phyloP scores from a whole-genome alignment of 2,329 filamentous ascomycete genomes.

The Epichloe bromicola region DNA sequence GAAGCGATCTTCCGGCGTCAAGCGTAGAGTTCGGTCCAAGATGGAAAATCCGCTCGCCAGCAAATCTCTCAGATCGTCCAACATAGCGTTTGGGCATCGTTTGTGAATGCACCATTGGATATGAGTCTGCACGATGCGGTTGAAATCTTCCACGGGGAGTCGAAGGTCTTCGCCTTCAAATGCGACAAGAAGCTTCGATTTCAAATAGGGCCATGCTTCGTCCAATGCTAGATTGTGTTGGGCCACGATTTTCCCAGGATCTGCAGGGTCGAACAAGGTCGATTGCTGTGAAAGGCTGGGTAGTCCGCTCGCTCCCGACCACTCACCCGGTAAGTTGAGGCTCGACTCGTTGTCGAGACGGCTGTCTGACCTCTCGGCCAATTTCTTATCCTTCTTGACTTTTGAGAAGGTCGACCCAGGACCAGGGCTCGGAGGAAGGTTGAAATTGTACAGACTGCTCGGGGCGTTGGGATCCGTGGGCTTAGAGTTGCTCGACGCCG shows the following conservation, averaged over 20 bases:
- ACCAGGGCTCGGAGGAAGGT: slow-evolving; percentile 60
- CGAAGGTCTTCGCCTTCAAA: slow-evolving; percentile 73
- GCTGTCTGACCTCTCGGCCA: slow-evolving; percentile 48
- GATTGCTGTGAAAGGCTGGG: slow-evolving; percentile 30
- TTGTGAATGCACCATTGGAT: slow-evolving; percentile 67
- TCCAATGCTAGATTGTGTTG: slow-evolving; percentile 59
- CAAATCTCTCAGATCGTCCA: slow-evolving; percentile 66
- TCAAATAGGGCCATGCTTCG: slow-evolving; percentile 72
- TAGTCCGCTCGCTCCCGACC: slow-evolving; percentile 41
- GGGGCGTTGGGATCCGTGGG: slow-evolving; percentile 64
- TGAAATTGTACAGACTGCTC: slow-evolving; percentile 68
- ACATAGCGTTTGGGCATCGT: slow-evolving; percentile 53
- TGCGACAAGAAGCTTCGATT: slow-evolving; percentile 60
- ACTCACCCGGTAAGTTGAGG: slow-evolving; percentile 29
- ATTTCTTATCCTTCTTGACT: slow-evolving; percentile 76
- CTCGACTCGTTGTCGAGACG: slow-evolving; percentile 39
- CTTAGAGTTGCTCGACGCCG: slow-evolving; percentile 62
- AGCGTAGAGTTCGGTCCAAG: slow-evolving; percentile 69
- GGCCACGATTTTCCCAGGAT: slow-evolving; percentile 41
- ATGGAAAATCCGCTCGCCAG: slow-evolving; percentile 72
- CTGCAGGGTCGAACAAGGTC: slow-evolving; percentile 39
- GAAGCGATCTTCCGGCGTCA: slow-evolving; percentile 72
- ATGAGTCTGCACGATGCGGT: slow-evolving; percentile 65
- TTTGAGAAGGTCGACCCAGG: slow-evolving; percentile 61
- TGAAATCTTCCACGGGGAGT: slow-evolving; percentile 74